phyloP scores from a whole-genome alignment of 2,329 filamentous ascomycete species.

The Elsinoe arachidis region DNA sequence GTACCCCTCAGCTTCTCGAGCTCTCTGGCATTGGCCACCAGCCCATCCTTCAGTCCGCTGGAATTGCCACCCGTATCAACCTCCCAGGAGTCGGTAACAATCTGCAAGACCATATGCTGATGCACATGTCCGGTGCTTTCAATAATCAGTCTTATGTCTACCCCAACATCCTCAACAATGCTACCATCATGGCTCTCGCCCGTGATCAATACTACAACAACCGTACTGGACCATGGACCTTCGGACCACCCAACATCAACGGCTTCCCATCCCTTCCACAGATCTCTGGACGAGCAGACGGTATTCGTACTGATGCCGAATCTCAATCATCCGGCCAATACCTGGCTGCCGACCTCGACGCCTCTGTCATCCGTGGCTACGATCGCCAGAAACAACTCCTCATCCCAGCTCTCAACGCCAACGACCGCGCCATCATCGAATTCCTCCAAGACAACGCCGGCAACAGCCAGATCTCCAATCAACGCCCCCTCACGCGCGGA shows the following conservation, averaged over 20 bases:
- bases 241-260: conserved; percentile 21
- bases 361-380: conserved; percentile 21
- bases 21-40: conserved; percentile 32
- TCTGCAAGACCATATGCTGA: conserved; percentile 18
- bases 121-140: conserved; percentile 18
- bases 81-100: conserved; percentile 17
- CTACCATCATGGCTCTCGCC: conserved; percentile 21
- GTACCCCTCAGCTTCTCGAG: conserved; percentile 32
- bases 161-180: conserved; percentile 20
- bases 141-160: conserved; percentile 17
- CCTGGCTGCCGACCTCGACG: conserved; percentile 18
- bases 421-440: conserved; percentile 22
- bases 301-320: conserved; percentile 13
- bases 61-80: conserved; percentile 28
- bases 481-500: conserved; percentile 39
- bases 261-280: conserved; percentile 24
- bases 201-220: conserved; percentile 22
- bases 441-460: conserved; percentile 27
- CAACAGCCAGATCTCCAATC: conserved; percentile 25
- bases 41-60: conserved; percentile 33
- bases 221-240: conserved; percentile 24
- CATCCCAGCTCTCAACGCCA: conserved; percentile 20
- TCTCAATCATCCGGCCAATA: conserved; percentile 19
- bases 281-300: conserved; percentile 17
- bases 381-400: conserved; percentile 21